These are phyloP conservation scores for Tulasnella sp. DNA, from an alignment of 768 basidiomycete species.

Conservation along the genomic window DNA sequence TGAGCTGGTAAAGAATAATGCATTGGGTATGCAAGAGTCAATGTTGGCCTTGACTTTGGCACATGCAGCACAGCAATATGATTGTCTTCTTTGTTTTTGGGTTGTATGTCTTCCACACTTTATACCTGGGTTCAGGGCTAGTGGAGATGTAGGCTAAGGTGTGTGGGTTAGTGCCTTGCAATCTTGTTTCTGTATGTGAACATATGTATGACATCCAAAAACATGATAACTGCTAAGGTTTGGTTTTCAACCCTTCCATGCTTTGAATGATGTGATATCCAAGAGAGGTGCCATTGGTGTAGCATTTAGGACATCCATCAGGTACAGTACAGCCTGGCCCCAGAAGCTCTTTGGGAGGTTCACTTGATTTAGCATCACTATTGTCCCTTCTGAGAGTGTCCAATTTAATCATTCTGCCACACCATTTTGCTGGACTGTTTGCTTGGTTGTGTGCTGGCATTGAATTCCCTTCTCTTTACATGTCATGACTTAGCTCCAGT, in stretches of 20 bases:
- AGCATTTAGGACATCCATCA: background rate
- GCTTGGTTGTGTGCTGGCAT: conserved; percentile 7
- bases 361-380: background rate
- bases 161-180: conserved; percentile 17
- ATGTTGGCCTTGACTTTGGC: too few species aligned
- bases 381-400: background rate
- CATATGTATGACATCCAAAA: conserved; percentile 35
- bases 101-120: conserved; percentile 30
- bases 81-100: background rate
- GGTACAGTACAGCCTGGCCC: background rate
- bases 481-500: too few species aligned
- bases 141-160: conserved; percentile 30
- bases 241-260: conserved; percentile 13
- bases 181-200: conserved; percentile 29
- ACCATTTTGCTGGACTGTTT: conserved; percentile 15
- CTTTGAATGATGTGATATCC: conserved; percentile 16
- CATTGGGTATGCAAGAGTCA: too few species aligned
- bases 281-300: background rate
- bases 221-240: conserved; percentile 28
- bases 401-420: conserved; percentile 11
- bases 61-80: too few species aligned
- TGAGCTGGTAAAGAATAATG: too few species aligned
- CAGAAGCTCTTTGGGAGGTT: conserved; percentile 1
- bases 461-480: conserved; percentile 18
- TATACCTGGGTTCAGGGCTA: conserved; percentile 29